These are phyloP conservation scores for Solanum chacoense DNA, from an alignment of 305 asterid species.

Conservation along the genomic window DNA sequence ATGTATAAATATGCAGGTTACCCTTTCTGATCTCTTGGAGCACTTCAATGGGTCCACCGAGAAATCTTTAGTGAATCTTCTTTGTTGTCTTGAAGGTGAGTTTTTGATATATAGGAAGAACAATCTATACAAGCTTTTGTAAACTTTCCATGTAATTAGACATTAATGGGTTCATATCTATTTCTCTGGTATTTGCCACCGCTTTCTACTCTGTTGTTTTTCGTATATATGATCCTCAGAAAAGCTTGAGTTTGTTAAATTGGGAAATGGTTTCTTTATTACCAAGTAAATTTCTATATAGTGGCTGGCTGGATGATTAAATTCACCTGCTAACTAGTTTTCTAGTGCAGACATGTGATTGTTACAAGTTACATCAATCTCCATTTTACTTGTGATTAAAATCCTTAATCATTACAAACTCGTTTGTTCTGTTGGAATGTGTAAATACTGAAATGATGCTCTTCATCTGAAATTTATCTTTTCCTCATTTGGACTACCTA, in stretches of 20 bases:
- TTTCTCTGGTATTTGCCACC: not conserved
- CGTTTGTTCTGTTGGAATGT: not conserved
- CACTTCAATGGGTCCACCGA: constrained; percentile 62
- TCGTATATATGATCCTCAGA: not conserved
- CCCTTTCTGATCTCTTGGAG: constrained; percentile 38
- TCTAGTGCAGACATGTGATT: not conserved
- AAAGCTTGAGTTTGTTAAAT: not conserved
- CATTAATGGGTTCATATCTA: not conserved
- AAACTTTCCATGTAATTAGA: constrained; percentile 1
- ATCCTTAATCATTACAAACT: not conserved
- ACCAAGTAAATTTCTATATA: not conserved
- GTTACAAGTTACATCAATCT: not conserved
- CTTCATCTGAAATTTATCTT: not conserved
- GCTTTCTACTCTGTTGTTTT: not conserved
- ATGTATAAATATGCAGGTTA: constrained; percentile 36
- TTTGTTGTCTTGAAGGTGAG: constrained; percentile 58
- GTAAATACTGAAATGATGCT: not conserved
- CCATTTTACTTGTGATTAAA: not conserved
- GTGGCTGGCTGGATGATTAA: not conserved
- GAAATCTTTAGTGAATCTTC: constrained; percentile 35
- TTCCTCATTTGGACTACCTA: not conserved
- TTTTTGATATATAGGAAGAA: constrained; percentile 58
- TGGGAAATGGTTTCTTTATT: not conserved
- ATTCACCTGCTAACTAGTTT: not conserved
- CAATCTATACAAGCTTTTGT: constrained; percentile 49